These are phyloP conservation scores for Amborella trichopoda DNA, from an alignment of 164 flowering plant species.

Conservation along the genomic window DNA sequence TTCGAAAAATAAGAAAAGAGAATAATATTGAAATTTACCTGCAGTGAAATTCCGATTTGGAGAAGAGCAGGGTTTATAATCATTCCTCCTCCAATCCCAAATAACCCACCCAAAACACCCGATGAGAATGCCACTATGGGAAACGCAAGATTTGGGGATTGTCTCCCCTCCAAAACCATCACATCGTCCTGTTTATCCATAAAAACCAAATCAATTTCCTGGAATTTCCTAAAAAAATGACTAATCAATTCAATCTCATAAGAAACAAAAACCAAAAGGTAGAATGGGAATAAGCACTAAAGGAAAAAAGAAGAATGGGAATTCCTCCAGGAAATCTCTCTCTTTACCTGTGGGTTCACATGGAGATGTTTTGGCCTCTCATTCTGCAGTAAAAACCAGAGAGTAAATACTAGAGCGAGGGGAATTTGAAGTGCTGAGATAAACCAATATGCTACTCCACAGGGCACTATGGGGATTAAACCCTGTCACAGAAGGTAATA, in stretches of 20 bases:
- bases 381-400: slow-evolving; percentile 19
- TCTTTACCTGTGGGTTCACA: slow-evolving; percentile 18
- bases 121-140: slow-evolving; percentile 56
- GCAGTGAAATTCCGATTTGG: slow-evolving; percentile 50
- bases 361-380: slow-evolving; percentile 5
- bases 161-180: too few relatives aligned
- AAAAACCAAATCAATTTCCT: too few relatives aligned
- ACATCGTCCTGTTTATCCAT: too few relatives aligned
- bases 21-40: slow-evolving; percentile 46
- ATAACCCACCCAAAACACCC: slow-evolving; percentile 53
- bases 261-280: too few relatives aligned
- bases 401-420: slow-evolving; percentile 40
- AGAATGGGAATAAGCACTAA: too few relatives aligned
- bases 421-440: slow-evolving; percentile 47
- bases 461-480: slow-evolving; percentile 26
- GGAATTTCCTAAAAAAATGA: too few relatives aligned
- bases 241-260: too few relatives aligned
- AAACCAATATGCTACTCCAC: slow-evolving; percentile 52
- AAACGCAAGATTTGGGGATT: slow-evolving; percentile 26
- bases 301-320: too few relatives aligned
- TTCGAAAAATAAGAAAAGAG: too few relatives aligned
- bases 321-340: too few relatives aligned
- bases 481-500: too few relatives aligned
- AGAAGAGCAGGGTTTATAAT: slow-evolving; percentile 71
- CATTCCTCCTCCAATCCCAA: slow-evolving; percentile 82